A percentile compares a stretch with the other conserved stretches of the same genome.
Evolutionary conservation across 495 filamentous ascomycete genomes (phyloP).

Genomic region (Hypoxylon perforatum): DNA sequence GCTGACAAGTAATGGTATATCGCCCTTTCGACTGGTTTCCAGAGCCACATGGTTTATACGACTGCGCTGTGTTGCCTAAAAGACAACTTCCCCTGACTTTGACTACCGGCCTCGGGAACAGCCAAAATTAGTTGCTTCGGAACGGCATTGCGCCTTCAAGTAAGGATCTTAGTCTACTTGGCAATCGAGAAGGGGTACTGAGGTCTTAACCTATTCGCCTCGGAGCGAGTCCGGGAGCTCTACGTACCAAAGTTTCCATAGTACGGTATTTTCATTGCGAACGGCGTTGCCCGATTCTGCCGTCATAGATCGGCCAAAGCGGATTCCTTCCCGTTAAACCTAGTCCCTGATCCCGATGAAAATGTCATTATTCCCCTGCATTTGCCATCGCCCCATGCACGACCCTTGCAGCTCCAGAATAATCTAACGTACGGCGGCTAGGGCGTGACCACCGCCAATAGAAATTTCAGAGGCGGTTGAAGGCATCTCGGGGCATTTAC

Average conservation of each 20-base stretch:
- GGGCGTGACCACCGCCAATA: conserved; percentile 29
- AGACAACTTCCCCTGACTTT: conserved; percentile 6
- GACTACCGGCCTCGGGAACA: conserved; percentile 5
- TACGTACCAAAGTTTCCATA: conserved; percentile 1
- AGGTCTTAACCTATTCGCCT: neutral
- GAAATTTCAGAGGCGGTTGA: conserved; percentile 15
- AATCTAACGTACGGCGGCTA: conserved; percentile 30
- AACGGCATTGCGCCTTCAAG: neutral
- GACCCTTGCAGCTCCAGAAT: conserved; percentile 26
- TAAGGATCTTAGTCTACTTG: conserved; percentile 3
- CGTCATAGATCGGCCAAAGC: conserved; percentile 37
- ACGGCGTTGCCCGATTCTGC: neutral
- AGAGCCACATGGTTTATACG: conserved; percentile 24
- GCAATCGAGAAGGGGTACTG: conserved; percentile 1
- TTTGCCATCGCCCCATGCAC: conserved; percentile 26
- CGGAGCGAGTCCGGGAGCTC: neutral
- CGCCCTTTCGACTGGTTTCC: conserved; percentile 7
- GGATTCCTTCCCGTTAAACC: conserved; percentile 37
- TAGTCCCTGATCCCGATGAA: conserved; percentile 21
- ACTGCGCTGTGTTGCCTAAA: conserved; percentile 19
- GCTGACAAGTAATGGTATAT: conserved; percentile 31
- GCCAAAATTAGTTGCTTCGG: conserved; percentile 18
- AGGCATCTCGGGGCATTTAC: conserved; percentile 14
- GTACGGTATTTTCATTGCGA: neutral
- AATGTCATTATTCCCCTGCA: conserved; percentile 27